These are phyloP conservation scores for Penicillium sp. DNA, from an alignment of 2,329 filamentous ascomycete species.

Conservation along the genomic window DNA sequence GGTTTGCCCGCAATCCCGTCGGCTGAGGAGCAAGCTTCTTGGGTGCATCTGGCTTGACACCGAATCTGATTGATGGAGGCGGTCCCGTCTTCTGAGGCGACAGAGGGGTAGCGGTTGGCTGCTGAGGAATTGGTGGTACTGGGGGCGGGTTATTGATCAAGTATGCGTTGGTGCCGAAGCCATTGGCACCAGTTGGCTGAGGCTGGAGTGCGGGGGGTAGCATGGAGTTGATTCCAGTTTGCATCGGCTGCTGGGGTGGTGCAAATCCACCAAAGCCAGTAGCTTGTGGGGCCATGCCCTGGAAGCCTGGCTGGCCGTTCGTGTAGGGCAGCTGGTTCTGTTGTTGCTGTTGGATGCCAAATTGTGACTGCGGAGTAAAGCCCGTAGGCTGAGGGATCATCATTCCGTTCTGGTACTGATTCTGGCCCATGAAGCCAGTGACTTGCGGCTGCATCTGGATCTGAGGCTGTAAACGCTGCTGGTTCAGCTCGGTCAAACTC, in stretches of 20 bases:
- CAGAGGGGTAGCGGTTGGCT: conserved; percentile 67
- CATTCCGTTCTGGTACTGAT: conserved; percentile 50
- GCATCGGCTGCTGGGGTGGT: conserved; percentile 57
- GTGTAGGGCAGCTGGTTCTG: conserved; percentile 29
- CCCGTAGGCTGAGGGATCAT: conserved; percentile 56
- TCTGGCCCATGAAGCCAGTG: conserved; percentile 63
- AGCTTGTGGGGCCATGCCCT: conserved; percentile 57
- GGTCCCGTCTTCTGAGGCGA: conserved; percentile 83
- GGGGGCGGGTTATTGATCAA: conserved; percentile 59
- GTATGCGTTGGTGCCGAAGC: conserved; percentile 54
- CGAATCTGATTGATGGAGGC: conserved; percentile 86
- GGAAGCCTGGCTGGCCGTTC: conserved; percentile 43
- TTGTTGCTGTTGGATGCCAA: conserved; percentile 55
- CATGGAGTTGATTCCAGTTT: conserved; percentile 57
- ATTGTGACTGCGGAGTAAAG: conserved; percentile 53
- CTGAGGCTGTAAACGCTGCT: conserved; percentile 66
- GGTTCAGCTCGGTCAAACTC: conserved; percentile 74
- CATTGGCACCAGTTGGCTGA: conserved; percentile 58
- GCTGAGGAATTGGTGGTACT: conserved; percentile 63
- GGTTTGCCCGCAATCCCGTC: conserved; percentile 87
- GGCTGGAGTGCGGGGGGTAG: conserved; percentile 60
- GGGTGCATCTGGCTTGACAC: conserved; percentile 70
- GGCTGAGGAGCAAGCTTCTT: conserved; percentile 84
- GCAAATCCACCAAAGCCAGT: conserved; percentile 59
- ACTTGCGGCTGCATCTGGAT: conserved; percentile 67